These are phyloP conservation scores for Malassezia caprae DNA, from an alignment of 1,284 basidiomycete genomes.

Conservation along the genomic window DNA sequence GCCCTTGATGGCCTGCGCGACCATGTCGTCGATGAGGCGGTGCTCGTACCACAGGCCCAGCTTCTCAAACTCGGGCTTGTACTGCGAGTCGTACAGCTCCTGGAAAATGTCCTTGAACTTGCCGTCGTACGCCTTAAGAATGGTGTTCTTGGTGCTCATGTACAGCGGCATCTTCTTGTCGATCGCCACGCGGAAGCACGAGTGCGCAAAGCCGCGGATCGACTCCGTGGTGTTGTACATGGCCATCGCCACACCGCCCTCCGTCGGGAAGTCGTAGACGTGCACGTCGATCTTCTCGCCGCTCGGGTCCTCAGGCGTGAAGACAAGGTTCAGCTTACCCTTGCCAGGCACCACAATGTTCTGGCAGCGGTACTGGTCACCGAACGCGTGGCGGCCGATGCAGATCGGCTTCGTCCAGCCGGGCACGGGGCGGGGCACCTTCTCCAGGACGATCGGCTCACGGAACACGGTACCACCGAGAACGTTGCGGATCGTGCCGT, in stretches of 20 bases:
- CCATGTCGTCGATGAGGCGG: slow-evolving; percentile 59
- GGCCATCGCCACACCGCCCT: slow-evolving; percentile 50
- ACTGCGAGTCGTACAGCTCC: slow-evolving; percentile 73
- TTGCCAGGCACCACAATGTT: slow-evolving; percentile 41
- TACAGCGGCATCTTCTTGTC: slow-evolving; percentile 78
- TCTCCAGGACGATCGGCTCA: slow-evolving; percentile 85
- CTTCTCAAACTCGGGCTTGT: slow-evolving; percentile 71
- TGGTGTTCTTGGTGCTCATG: slow-evolving; percentile 47
- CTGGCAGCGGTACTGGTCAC: slow-evolving; percentile 61
- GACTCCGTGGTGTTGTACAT: slow-evolving; percentile 54
- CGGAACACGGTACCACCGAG: slow-evolving; percentile 97
- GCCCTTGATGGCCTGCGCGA: slow-evolving; percentile 92
- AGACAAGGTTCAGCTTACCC: slow-evolving; percentile 44
- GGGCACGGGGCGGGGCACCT: slow-evolving; percentile 74
- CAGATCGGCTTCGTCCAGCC: slow-evolving; percentile 95
- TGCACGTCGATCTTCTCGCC: slow-evolving; percentile 27
- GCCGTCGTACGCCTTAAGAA: slow-evolving; percentile 58
- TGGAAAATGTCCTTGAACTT: slow-evolving; percentile 99
- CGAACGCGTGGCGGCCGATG: slow-evolving; percentile 93
- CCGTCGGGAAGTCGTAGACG: slow-evolving; percentile 38
- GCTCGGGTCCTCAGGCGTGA: slow-evolving; percentile 31
- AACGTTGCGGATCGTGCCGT: slow-evolving; percentile 66
- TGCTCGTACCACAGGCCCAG: slow-evolving; percentile 92
- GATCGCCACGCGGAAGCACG: slow-evolving; percentile 97
- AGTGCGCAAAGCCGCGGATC: slow-evolving; percentile 87